Base-by-base conservation (phyloP, 805 yeast genomes). In the Wickerhamiella australiensis region DNA sequence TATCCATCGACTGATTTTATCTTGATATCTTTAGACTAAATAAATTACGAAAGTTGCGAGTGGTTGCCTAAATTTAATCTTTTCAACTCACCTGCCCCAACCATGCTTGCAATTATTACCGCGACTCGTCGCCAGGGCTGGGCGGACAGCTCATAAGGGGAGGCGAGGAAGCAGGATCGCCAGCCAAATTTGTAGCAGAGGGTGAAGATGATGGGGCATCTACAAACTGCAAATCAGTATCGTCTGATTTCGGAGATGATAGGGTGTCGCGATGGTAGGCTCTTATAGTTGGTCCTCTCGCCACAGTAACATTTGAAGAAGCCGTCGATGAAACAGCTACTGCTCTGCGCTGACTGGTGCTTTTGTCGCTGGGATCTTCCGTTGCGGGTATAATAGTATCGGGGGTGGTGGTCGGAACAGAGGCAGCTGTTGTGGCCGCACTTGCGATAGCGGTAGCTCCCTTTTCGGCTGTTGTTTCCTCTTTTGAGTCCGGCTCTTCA, bases 111-210 rank as follows among this genome's bases (percentile, higher is more conserved):
- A 37, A 37, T 20, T 18, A 37, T 22, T 37, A 22, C 15, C 42
- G 26, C 8, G 23, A 6, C 26, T 43, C 49, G 43, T 49, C 45
- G n/a, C 56, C 54, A 5, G 61, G 61, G 3, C 60, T 57, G 2
- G 60, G 55, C 21, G 61, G 61, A 44, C 61, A 58, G 23, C 59
- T 51, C 23, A 56, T 23, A 5, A 58, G 49, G 9, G 47, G 47
- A 5, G 47, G 47, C 22, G 47, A 45, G 17, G 42, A 50, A 47
- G 23, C 13, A 7, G 18, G 46, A 26, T 44, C 47, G 13, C 23
- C 44, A 15, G 27, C 27, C 20, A 33, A 15, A 33, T 33, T 33
- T 18, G 38, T 33, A 9, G 45, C 20, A 6, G 45, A 38, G 17
- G 42, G 45, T 36, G 45, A 42, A 11, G 23, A 23, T 12, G 41